phyloP scores from a whole-genome alignment of 192 early-diverging fungal species.

The Anaeromyces robustus region DNA sequence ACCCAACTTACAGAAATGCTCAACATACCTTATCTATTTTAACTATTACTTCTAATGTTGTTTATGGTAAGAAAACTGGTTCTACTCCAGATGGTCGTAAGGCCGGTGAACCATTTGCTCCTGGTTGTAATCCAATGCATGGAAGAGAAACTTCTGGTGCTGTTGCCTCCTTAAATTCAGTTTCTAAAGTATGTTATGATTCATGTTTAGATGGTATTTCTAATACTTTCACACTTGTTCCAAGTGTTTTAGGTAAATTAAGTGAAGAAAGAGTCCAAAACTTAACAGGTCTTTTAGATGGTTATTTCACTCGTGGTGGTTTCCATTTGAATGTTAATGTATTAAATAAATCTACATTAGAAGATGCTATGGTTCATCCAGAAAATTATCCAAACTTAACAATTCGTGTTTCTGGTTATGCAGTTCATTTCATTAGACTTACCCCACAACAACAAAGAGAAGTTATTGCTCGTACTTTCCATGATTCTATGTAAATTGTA shows the following conservation, averaged over 20 bases:
- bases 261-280: constrained; percentile 6
- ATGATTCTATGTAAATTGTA: neutral
- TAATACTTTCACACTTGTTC: constrained; percentile 9
- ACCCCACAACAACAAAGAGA: constrained; percentile 9
- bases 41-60: constrained; percentile 10
- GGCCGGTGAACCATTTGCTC: constrained; percentile 7
- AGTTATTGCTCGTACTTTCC: constrained; percentile 9
- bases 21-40: constrained; percentile 9
- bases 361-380: constrained; percentile 10
- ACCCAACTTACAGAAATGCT: constrained; percentile 10
- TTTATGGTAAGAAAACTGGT: constrained; percentile 10
- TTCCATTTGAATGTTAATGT: constrained; percentile 12
- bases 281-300: constrained; percentile 9
- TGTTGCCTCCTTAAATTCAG: constrained; percentile 7
- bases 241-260: constrained; percentile 4
- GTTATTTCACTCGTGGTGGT: constrained; percentile 4
- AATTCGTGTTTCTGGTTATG: constrained; percentile 10
- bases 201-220: constrained; percentile 10
- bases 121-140: constrained; percentile 10
- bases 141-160: constrained; percentile 9
- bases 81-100: constrained; percentile 10
- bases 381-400: constrained; percentile 13
- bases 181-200: constrained; percentile 6
- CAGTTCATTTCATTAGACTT: constrained; percentile 5
- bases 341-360: constrained; percentile 7